phyloP scores from a whole-genome alignment of 225 moss, liverwort and hornwort genomes.

The Asterella californica region DNA sequence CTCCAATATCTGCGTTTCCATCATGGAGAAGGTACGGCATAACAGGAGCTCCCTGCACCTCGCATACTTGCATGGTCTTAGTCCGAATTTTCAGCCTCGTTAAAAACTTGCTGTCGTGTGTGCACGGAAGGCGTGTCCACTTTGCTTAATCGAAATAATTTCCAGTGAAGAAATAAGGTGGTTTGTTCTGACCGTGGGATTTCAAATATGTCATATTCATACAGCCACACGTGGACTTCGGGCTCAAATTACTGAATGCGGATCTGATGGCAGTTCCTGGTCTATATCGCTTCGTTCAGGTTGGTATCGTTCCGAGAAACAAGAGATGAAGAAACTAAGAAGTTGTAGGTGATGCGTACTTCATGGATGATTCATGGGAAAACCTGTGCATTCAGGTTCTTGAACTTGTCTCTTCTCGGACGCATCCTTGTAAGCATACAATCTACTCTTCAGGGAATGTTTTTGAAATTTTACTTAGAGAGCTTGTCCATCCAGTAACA shows the following conservation, averaged over 20 bases:
- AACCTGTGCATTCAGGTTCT: not conserved
- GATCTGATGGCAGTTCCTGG: constrained; percentile 99
- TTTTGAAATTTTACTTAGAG: not conserved
- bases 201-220: not conserved
- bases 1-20: constrained; percentile 78
- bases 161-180: not conserved
- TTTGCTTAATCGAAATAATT: not conserved
- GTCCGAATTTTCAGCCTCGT: not conserved
- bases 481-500: not conserved
- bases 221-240: constrained; percentile 98
- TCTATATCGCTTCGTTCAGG: constrained; percentile 80
- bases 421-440: not conserved
- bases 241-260: constrained; percentile 85
- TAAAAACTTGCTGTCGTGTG: not conserved
- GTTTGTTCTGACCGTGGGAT: not conserved
- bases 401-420: not conserved
- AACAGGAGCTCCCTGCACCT: not conserved
- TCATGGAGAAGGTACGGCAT: constrained; percentile 83
- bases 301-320: constrained; percentile 22
- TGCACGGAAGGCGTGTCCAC: not conserved
- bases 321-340: not conserved
- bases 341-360: not conserved
- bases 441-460: not conserved
- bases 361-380: no score
- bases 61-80: not conserved